Evolutionary conservation across 768 basidiomycete genomes (phyloP), one percentile per base, ranked within the genome.

Genomic region (Cantharellus cinnabarinus): DNA sequence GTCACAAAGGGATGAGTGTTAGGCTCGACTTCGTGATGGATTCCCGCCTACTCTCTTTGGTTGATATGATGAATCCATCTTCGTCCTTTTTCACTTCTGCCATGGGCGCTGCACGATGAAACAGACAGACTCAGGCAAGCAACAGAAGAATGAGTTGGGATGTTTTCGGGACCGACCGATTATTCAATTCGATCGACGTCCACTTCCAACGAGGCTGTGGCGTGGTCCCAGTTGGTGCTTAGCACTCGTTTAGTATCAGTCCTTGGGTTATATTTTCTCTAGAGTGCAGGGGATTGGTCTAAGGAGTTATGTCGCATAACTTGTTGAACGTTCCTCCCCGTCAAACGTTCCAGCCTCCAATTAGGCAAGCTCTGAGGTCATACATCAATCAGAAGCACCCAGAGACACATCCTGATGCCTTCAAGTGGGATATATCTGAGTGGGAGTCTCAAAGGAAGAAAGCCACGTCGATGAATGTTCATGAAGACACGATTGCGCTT

Each of bases 371-470:
- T 1, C 74, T 81, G 0, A 76, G 80, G 42, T 73, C 73, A 48
- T 89, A 89, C 68, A 81, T 94, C 39, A 72, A 74, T n/a, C 64
- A 67, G 2, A 69, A 77, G 42, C 77, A 83, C 67, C 74, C 75
- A 2, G 81, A 82, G 37, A 78, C 80, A 41, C 86, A 91, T 65
- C 89, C 90, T 2, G 89, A 93, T 64, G 81, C 82, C 35, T 91
- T 89, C 73, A 81, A 74, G 66, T 74, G 75, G 66, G 93, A 95
- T 68, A 79, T 93, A 55, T 75, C 74, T 3, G 68, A 69, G 42
- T 89, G 91, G 80, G 80, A 82, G 56, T 66, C 70, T 2, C 70
- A 91, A 56, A 75, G 90, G 44, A 79, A 76, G 60, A 77, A 80
- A 38, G 77, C 70, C 54, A 67, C 77, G 2, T 74, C 74, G 57